These are phyloP conservation scores for Geranium incanum DNA, from an alignment of 441 rosid genomes.

Conservation along the genomic window DNA sequence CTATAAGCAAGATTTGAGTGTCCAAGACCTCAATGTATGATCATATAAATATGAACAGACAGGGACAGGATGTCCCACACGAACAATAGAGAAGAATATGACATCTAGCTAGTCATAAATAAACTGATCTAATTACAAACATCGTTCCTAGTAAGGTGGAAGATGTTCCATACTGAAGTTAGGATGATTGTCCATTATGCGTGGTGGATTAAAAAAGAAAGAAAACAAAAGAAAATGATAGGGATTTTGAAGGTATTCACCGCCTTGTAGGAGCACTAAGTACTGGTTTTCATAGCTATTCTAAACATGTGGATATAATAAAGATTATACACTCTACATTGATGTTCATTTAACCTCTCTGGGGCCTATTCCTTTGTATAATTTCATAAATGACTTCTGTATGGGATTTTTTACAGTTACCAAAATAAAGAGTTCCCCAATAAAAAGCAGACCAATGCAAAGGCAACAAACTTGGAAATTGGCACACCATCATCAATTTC, in stretches of 20 bases:
- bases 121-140: not conserved
- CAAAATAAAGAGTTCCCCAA: not conserved
- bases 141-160: not conserved
- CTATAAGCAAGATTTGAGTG: not conserved
- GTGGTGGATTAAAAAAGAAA: not conserved
- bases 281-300: not conserved
- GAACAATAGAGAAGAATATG: not conserved
- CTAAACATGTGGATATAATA: not conserved
- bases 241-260: not conserved
- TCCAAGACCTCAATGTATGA: not conserved
- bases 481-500: not conserved
- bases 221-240: not conserved
- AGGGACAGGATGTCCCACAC: not conserved
- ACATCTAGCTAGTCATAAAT: not conserved
- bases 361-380: not conserved
- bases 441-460: not conserved
- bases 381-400: not conserved
- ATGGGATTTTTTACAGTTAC: not conserved
- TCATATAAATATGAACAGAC: not conserved
- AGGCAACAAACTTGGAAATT: not conserved
- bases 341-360: not conserved
- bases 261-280: not conserved
- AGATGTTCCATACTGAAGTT: not conserved
- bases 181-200: not conserved
- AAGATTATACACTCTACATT: not conserved